Conservation (phyloP, 345 rosid genomes). For the Rhodomyrtus tomentosa region DNA sequence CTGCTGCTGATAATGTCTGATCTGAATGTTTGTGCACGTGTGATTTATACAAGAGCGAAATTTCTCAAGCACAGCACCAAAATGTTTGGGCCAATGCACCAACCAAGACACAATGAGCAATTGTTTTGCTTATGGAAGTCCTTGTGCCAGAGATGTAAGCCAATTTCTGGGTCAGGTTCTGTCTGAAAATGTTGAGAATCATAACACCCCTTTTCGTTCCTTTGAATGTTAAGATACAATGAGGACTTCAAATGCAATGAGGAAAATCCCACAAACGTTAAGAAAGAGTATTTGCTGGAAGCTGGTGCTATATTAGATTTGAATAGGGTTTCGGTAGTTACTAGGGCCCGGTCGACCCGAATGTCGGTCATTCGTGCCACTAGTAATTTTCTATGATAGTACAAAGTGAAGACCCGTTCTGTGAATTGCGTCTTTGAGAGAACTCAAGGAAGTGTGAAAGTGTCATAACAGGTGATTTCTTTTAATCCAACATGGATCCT, state of each 20-base stretch:
- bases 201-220: background rate
- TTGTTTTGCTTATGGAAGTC: background rate
- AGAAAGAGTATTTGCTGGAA: background rate
- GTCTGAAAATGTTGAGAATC: background rate
- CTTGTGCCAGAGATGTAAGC: background rate
- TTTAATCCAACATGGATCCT: background rate
- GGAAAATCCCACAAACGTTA: background rate
- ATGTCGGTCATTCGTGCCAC: background rate
- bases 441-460: background rate
- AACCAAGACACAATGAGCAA: background rate
- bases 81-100: background rate
- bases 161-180: background rate
- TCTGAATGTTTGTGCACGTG: background rate
- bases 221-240: background rate
- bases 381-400: background rate
- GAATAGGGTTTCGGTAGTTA: background rate
- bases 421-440: background rate
- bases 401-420: background rate
- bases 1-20: background rate
- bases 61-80: background rate
- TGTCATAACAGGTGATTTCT: background rate
- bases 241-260: background rate
- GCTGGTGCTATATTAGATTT: background rate
- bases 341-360: background rate
- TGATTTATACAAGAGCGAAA: background rate